phyloP scores from a whole-genome alignment of 768 basidiomycete genomes.

The Myochromella boudieri region DNA sequence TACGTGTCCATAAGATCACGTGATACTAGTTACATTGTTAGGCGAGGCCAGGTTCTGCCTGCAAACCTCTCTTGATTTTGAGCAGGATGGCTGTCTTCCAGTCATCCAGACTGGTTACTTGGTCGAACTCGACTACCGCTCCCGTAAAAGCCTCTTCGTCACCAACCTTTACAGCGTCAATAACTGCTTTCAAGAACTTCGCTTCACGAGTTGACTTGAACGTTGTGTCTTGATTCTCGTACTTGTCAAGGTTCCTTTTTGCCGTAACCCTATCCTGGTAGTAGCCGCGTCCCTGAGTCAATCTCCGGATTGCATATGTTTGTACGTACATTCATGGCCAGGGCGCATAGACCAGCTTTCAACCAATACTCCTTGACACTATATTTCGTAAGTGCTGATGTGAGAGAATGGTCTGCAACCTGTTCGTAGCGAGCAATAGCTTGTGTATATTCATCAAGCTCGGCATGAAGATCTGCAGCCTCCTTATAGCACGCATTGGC shows the following conservation, averaged over 20 bases:
- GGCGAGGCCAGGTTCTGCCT: constrained; percentile 42
- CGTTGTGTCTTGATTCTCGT: constrained; percentile 78
- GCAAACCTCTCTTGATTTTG: constrained; percentile 82
- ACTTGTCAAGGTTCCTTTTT: constrained; percentile 74
- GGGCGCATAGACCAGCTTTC: constrained; percentile 78
- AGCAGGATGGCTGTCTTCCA: constrained; percentile 94
- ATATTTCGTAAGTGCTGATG: constrained; percentile 89
- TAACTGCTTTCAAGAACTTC: constrained; percentile 78
- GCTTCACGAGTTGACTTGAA: constrained; percentile 90
- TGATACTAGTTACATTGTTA: constrained; percentile 19
- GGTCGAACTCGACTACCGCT: constrained; percentile 90
- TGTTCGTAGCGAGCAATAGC: constrained; percentile 90
- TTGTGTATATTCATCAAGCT: constrained; percentile 79
- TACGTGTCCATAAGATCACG: constrained; percentile 3
- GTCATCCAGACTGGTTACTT: constrained; percentile 89
- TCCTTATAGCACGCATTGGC: constrained; percentile 96
- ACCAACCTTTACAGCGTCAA: constrained; percentile 62
- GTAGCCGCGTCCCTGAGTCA: not conserved
- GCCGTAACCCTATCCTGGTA: constrained; percentile 81
- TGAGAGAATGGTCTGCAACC: constrained; percentile 82
- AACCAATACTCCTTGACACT: constrained; percentile 99
- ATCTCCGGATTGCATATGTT: not conserved
- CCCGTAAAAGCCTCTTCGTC: constrained; percentile 67
- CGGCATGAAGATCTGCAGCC: constrained; percentile 92
- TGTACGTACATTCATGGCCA: constrained; percentile 77